Base-by-base conservation (phyloP, 2,329 filamentous ascomycete genomes). In the Paraconiothyrium brasiliense region DNA sequence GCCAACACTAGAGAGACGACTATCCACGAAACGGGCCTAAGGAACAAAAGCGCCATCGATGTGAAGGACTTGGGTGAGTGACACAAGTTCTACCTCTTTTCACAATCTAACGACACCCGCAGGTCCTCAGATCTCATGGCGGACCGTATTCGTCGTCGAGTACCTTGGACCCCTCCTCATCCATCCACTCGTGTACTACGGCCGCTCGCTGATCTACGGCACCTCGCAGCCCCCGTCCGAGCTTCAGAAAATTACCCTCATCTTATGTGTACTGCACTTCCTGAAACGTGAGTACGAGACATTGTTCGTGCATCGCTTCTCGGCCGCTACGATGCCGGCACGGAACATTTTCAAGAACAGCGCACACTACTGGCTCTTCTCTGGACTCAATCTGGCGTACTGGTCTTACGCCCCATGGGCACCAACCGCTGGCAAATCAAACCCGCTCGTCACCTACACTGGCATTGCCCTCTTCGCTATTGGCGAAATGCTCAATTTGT, bases 231-330 rank as follows among this genome's bases (percentile, higher is more conserved):
- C 81, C 46, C 83, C 84, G 73, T 95, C 85, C 82, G 86, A 75
- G 76, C 82, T 83, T 2, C 95, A 99, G 80, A 87, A 86, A 71
- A 84, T 97, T 55, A 86, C 90, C 54, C 90, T 93, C 76, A 81
- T 82, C 63, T 87, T 97, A 77, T 87, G 97, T 72, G 82, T 89
- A 59, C 79, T 91, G 13, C 95, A 99, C 84, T 99, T 97, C 80
- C 68, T 92, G 77, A 99, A 99, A 86, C 93, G 95, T 75, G 95
- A 99, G 83, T 85, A 92, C 67, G 95, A 99, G 83, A 98, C 95
- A 0, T 76, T 97, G 64, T 97, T 95, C 77, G 87, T 99, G 64
- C 95, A 99, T 85, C 93, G 92, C 77, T 99, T 99, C 85, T 94
- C 93, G 59, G 89, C 91, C 64, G 92, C 91, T 73, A 99, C 95